phyloP scores from a whole-genome alignment of 2,329 filamentous ascomycete genomes.

The Ascosphaera apis region DNA sequence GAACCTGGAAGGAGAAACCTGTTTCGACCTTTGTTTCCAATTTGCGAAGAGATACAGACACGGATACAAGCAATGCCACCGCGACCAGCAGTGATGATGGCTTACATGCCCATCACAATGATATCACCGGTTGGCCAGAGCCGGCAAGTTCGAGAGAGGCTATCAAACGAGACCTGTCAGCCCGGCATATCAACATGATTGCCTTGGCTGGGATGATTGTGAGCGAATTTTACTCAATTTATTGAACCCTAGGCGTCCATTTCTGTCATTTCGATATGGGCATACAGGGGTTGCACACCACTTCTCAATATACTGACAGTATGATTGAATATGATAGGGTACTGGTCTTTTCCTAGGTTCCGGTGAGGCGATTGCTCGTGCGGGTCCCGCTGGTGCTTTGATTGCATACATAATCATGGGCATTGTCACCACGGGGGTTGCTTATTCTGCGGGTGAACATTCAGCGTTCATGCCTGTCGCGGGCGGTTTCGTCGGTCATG shows the following conservation, averaged over 20 bases:
- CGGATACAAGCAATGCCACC: background rate
- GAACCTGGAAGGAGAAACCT: background rate
- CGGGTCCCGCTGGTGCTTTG: constrained; percentile 28
- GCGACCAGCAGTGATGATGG: background rate
- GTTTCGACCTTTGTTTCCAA: background rate
- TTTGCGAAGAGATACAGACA: background rate
- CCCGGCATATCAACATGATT: constrained; percentile 22
- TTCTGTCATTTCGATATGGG: too few species aligned
- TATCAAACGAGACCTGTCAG: constrained; percentile 20
- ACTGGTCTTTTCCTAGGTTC: constrained; percentile 33
- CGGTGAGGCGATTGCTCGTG: constrained; percentile 29
- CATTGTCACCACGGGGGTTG: constrained; percentile 22
- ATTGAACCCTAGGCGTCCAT: too few species aligned
- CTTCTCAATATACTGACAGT: too few species aligned
- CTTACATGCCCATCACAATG: background rate
- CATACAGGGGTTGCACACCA: too few species aligned
- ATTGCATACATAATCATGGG: constrained; percentile 29
- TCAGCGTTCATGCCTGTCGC: constrained; percentile 22
- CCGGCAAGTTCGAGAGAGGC: background rate
- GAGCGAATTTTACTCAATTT: background rate
- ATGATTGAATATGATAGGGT: constrained; percentile 8
- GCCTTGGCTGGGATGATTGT: constrained; percentile 10
- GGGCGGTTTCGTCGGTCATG: constrained; percentile 20
- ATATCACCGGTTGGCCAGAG: background rate
- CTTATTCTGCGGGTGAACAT: constrained; percentile 23